phyloP scores from a whole-genome alignment of 2,329 filamentous ascomycete genomes.

The Aspergillus intermedius region DNA sequence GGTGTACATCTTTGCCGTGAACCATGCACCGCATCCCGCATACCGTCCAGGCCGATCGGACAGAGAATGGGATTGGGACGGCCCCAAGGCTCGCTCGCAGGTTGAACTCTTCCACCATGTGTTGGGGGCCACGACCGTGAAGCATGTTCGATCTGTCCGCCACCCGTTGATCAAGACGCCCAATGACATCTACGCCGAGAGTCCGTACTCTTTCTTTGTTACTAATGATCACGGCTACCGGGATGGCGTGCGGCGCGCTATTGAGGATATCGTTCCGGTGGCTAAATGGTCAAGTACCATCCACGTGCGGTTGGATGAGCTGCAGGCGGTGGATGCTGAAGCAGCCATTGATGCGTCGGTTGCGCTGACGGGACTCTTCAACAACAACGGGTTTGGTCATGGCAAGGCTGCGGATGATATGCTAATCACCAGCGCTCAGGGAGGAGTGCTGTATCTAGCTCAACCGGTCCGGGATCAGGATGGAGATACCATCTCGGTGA shows the following conservation, averaged over 20 bases:
- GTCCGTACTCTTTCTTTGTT: slow-evolving; percentile 47
- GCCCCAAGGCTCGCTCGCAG: slow-evolving; percentile 44
- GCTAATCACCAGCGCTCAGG: slow-evolving; percentile 34
- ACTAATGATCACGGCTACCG: slow-evolving; percentile 56
- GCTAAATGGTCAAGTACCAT: slow-evolving; percentile 48
- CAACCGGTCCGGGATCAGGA: slow-evolving; percentile 16
- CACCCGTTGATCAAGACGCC: slow-evolving; percentile 52
- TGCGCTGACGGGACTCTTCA: slow-evolving; percentile 43
- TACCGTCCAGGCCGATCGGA: slow-evolving; percentile 18
- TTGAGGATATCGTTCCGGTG: slow-evolving; percentile 43
- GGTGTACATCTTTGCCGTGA: slow-evolving; percentile 56
- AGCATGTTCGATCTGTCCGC: slow-evolving; percentile 48
- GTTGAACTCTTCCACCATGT: slow-evolving; percentile 54
- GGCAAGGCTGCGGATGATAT: slow-evolving; percentile 34
- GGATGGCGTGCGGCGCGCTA: slow-evolving; percentile 39
- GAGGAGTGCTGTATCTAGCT: slow-evolving; percentile 44
- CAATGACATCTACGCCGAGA: slow-evolving; percentile 51
- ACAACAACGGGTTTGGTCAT: slow-evolving; percentile 53
- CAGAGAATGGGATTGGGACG: slow-evolving; percentile 11
- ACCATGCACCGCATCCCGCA: slow-evolving; percentile 50
- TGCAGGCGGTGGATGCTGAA: slow-evolving; percentile 18
- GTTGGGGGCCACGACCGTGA: slow-evolving; percentile 36
- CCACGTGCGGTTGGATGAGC: slow-evolving; percentile 35
- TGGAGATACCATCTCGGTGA: slow-evolving; percentile 29
- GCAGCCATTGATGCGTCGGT: slow-evolving; percentile 39